Evolutionary conservation across 2,329 filamentous ascomycete species (phyloP), one percentile per base, ranked within the genome.

Genomic region (Aspergillus awamori): DNA sequence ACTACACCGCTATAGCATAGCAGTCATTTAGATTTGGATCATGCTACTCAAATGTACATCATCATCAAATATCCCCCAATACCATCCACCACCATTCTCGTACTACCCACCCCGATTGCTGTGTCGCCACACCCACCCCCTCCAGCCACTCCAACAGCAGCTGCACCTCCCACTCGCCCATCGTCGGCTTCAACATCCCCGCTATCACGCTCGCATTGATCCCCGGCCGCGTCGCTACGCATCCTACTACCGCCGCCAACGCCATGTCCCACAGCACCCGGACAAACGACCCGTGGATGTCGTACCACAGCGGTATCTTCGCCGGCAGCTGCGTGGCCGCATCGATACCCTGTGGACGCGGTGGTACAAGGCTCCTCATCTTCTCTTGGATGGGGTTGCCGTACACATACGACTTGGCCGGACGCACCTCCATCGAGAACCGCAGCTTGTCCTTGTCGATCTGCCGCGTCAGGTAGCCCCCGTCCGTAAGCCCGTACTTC

Each of bases 301-400:
- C 81, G 57, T 78, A 73, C 82, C 82, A 84, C 13, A 82, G 57
- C 0, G 82, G 82, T 22, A 81, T 76, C 39, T 71, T 76, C 10
- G 67, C 68, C 0, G 72, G 66, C 3, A 66, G 15, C 4, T 53
- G 54, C 11, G 53, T 39, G 11, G 53, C 22, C 1, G 30, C 11
- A 5, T 53, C 36, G n/a, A 62, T 28, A 1, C 54, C 53, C 2
- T 53, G 67, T 0, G 66, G 61, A 33, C 69, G 64, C 2, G 79
- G 77, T 2, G 73, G 66, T 3, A 68, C 63, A 2, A 69, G 62
- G 1, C 51, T 59, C 8, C 57, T 45, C 11, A 69, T 24, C 8
- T 63, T 59, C 6, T 70, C 67, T 5, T 63, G 43, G 4, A 77
- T 60, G 0, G 79, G 77, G 59, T 80, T 77, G 4, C 79, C 80